Evolutionary conservation across 257 asterid genomes (phyloP).

Genomic region (Paraleonurus japonicus): DNA sequence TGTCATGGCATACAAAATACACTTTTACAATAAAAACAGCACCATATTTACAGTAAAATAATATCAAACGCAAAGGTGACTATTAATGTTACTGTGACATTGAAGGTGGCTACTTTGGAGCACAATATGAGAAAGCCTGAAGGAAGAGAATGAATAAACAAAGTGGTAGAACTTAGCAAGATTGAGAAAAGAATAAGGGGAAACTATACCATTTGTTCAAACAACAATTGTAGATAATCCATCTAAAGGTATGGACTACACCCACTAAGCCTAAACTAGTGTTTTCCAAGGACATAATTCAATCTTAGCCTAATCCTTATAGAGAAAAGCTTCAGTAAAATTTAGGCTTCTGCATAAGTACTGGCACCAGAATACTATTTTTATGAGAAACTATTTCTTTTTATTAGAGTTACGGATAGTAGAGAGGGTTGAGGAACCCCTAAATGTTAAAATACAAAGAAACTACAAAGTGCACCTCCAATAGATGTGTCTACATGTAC

Average conservation of each 20-base stretch:
- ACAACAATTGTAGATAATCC: background rate
- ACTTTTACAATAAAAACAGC: background rate
- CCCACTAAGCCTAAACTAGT: background rate
- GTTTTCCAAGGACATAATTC: background rate
- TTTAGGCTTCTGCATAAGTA: background rate
- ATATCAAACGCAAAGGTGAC: background rate
- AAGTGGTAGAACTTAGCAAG: background rate
- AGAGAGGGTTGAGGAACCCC: background rate
- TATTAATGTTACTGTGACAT: background rate
- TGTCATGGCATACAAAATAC: constrained; percentile 18
- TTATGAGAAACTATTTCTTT: background rate
- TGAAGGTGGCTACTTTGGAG: background rate
- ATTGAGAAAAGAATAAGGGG: background rate
- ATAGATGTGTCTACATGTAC: background rate
- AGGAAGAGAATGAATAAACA: background rate
- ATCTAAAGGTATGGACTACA: background rate
- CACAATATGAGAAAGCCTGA: background rate
- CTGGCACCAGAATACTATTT: background rate
- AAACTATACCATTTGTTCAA: background rate
- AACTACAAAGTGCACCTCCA: background rate
- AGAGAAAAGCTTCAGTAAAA: background rate
- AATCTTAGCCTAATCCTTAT: background rate
- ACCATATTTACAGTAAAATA: background rate
- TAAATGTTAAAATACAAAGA: background rate
- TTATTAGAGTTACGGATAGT: background rate